Evolutionary conservation across 202 grass and related monocot species (phyloP).

Genomic region (Panicum virgatum): DNA sequence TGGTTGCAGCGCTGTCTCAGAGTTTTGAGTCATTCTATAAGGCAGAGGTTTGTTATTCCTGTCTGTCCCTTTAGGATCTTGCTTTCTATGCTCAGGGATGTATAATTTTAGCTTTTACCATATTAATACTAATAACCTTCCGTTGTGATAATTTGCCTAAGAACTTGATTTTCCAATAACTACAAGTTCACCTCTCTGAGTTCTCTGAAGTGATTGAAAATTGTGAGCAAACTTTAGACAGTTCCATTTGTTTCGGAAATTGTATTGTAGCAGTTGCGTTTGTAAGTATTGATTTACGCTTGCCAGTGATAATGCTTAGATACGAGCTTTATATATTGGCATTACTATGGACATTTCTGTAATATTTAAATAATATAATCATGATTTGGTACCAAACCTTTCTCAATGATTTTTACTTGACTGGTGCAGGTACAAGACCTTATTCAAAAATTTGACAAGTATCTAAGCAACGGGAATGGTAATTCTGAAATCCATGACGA

Average conservation of each 20-base stretch:
- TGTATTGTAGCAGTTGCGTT: background rate
- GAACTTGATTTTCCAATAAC: slow-evolving; percentile 12
- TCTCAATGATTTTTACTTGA: slow-evolving; percentile 12
- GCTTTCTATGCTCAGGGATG: slow-evolving; percentile 1
- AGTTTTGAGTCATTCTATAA: slow-evolving; percentile 86
- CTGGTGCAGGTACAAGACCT: slow-evolving; percentile 72
- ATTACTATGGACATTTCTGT: background rate
- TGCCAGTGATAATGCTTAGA: slow-evolving; percentile 10
- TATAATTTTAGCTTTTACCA: slow-evolving; percentile 9
- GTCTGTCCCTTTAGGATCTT: slow-evolving; percentile 23
- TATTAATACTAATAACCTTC: slow-evolving; percentile 14
- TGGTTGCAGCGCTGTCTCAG: slow-evolving; percentile 64
- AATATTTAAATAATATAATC: slow-evolving; percentile 15
- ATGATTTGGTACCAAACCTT: slow-evolving; percentile 19
- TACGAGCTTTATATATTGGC: slow-evolving; percentile 6
- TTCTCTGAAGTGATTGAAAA: slow-evolving; percentile 20
- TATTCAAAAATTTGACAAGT: slow-evolving; percentile 67
- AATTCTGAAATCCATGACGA: slow-evolving; percentile 52
- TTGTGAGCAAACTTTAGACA: background rate
- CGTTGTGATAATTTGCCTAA: background rate
- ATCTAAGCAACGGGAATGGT: slow-evolving; percentile 45
- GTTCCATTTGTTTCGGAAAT: background rate
- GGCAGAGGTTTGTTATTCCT: slow-evolving; percentile 62
- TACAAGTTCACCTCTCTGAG: slow-evolving; percentile 4
- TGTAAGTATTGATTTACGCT: slow-evolving; percentile 9